Percentiles rank a stretch among this genome's conserved stretches.
phyloP scores from a whole-genome alignment of 2,329 filamentous ascomycete species.

The Colletotrichum falcatum region DNA sequence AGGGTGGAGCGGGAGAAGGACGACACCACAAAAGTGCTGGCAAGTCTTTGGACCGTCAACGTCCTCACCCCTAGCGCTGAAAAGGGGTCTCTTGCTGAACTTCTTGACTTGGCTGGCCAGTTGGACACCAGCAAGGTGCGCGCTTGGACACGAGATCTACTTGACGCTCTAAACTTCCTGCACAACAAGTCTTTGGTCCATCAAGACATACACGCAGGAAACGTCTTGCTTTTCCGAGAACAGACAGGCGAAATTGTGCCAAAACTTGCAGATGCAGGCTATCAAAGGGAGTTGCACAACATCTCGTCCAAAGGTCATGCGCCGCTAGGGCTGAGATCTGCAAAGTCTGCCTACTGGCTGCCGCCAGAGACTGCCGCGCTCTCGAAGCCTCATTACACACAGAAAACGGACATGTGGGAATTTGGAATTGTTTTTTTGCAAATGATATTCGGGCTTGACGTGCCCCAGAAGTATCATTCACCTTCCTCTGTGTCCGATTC shows the following conservation, averaged over 20 bases:
- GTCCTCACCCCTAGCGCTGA: conserved; percentile 82
- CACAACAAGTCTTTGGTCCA: conserved; percentile 89
- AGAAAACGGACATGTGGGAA: conserved; percentile 95
- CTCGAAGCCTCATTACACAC: conserved; percentile 72
- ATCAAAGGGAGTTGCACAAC: conserved; percentile 74
- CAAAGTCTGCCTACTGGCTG: conserved; percentile 85
- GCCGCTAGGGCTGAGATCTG: conserved; percentile 66
- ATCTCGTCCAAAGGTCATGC: conserved; percentile 66
- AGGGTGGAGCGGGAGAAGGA: conserved; percentile 73
- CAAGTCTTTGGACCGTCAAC: conserved; percentile 75
- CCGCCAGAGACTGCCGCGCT: conserved; percentile 79
- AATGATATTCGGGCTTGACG: conserved; percentile 89
- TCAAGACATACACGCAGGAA: conserved; percentile 82
- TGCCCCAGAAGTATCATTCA: conserved; percentile 81
- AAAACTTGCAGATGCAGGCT: conserved; percentile 81
- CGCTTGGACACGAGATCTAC: conserved; percentile 90
- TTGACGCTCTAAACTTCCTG: conserved; percentile 89
- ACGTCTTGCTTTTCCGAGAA: conserved; percentile 81
- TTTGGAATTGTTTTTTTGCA: conserved; percentile 92
- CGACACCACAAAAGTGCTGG: conserved; percentile 50
- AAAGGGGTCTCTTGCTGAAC: conserved; percentile 84
- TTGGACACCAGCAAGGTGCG: conserved; percentile 81
- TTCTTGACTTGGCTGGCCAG: conserved; percentile 82
- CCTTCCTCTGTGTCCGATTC: conserved; percentile 80
- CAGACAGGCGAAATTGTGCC: conserved; percentile 75